Base-by-base conservation (phyloP, 2,329 filamentous ascomycete genomes). In the Penicillium decumbens region DNA sequence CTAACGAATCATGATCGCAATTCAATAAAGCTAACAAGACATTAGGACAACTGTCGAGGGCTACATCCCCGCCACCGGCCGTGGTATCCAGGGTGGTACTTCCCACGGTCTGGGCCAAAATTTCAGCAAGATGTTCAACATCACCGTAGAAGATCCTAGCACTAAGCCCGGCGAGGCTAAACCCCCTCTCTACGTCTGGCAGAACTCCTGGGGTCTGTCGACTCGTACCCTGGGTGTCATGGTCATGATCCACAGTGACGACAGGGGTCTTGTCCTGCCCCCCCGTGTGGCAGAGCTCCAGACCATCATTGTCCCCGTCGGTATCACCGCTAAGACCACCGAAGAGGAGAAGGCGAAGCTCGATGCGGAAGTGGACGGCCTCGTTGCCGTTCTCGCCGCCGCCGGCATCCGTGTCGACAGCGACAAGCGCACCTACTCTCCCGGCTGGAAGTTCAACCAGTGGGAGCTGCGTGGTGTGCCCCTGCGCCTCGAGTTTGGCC, bases 91-190 rank as follows among this genome's bases (percentile, higher is more conserved):
- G 75, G 93, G 91, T 58, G 93, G 84, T 45, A 98, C 93, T 35
- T 95, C 89, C 45, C 93, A 98, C 77, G 89, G 85, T 56, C 80
- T 98, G 7, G 93, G 93, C 45, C 93, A 98, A 75, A 96, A 98
- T 76, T 98, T 98, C 75, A 91, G 87, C 71, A 96, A 95, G 75
- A 98, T 98, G 91, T 98, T 97, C 70, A 87, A 93, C 71, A 97
- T 98, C 70, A 95, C 87, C 0, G 89, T 98, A 27, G 92, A 98
- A 72, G 91, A 98, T 66, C 93, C 93, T 23, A 61, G 79, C 52
- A 80, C 79, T 43, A 84, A 84, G 65, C 77, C 79, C 41, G 84
- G 81, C 42, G 83, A 93, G 70, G 87, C 88, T 74, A 87, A 88
- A 58, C 80, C 85, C 60, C 85, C 89, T 65, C 76, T 96, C 49